phyloP scores from a whole-genome alignment of 345 rosid genomes.

The Mangifera indica region DNA sequence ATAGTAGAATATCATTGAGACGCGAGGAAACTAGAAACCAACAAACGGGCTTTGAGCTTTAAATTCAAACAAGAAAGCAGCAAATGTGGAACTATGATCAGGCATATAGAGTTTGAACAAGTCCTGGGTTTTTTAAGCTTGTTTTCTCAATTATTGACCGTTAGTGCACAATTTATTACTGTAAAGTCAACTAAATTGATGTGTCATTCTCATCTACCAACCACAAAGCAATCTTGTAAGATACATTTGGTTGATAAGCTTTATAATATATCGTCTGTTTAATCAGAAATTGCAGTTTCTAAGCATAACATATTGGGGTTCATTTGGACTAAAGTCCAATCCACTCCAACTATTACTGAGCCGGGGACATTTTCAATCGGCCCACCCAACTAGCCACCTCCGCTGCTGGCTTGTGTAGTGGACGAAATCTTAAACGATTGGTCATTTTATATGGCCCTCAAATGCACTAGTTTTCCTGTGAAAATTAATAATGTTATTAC shows the following conservation, averaged over 20 bases:
- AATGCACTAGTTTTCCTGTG: no score
- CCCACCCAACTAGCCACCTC: background rate
- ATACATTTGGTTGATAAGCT: background rate
- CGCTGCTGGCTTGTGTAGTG: no score
- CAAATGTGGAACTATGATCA: background rate
- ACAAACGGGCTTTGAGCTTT: background rate
- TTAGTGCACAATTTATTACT: no score
- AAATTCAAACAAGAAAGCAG: background rate
- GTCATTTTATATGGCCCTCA: no score
- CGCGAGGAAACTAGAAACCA: background rate
- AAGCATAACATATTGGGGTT: no score
- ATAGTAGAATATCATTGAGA: background rate
- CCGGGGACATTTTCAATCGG: background rate
- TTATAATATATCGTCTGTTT: background rate
- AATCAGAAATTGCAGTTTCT: no score
- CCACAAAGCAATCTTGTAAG: no score
- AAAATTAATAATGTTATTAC: no score
- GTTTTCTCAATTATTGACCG: background rate
- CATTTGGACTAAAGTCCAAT: no score
- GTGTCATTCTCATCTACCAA: background rate
- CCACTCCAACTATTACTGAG: background rate
- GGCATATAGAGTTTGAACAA: background rate
- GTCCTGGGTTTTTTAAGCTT: background rate
- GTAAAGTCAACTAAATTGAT: no score
- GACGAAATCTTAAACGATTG: no score